phyloP scores from a whole-genome alignment of 129 eudicot genomes.

The Ambrosia artemisiifolia region DNA sequence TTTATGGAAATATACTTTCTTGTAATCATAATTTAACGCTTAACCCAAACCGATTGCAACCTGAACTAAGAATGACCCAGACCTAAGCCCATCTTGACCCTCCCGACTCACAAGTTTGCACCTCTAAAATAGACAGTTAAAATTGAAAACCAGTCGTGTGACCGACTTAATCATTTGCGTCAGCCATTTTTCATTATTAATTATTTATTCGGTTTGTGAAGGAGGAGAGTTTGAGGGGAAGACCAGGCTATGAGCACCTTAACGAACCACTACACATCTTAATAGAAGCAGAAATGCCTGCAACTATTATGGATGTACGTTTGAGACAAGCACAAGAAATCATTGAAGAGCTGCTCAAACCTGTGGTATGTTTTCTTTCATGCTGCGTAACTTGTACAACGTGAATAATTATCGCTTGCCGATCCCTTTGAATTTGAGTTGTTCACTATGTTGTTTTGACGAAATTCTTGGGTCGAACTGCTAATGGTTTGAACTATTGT shows the following conservation, averaged over 20 bases:
- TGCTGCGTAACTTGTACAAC: background rate
- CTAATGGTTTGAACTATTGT: background rate
- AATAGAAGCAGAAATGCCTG: slow-evolving; percentile 66
- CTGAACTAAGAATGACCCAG: background rate
- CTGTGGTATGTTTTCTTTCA: slow-evolving; percentile 52
- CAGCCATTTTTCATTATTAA: background rate
- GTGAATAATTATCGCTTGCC: no score
- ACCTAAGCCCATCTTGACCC: background rate
- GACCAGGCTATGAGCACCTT: slow-evolving; percentile 77
- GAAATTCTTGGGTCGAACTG: background rate
- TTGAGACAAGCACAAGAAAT: slow-evolving; percentile 69
- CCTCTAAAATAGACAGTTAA: background rate
- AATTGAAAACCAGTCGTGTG: background rate
- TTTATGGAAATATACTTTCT: background rate
- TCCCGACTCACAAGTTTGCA: background rate
- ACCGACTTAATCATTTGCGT: background rate
- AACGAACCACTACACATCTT: slow-evolving; percentile 71
- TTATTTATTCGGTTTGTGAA: background rate
- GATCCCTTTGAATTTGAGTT: background rate
- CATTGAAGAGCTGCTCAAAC: slow-evolving; percentile 72
- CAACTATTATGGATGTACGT: slow-evolving; percentile 51
- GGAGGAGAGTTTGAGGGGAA: slow-evolving; percentile 74
- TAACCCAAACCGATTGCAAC: background rate
- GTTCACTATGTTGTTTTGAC: background rate
- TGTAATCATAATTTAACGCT: background rate